phyloP scores from a whole-genome alignment of 176 grass and related monocot species.

The Oryza glumipatula region DNA sequence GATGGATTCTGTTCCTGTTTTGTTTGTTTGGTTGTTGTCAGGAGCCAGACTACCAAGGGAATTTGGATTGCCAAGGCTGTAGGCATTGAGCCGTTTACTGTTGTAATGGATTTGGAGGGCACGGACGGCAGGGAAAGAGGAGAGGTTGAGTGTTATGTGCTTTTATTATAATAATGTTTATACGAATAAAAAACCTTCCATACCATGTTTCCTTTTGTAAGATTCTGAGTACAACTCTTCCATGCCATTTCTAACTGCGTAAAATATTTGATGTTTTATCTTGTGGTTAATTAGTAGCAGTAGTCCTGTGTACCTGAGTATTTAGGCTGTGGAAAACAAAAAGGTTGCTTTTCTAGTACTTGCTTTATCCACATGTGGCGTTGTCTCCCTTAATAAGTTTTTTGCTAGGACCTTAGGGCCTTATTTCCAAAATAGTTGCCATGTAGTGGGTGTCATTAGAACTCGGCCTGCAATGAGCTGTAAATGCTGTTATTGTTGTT shows the following conservation, averaged over 20 bases:
- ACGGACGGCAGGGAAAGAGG: conserved; percentile 87
- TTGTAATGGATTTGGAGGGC: conserved; percentile 89
- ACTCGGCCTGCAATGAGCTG: background rate
- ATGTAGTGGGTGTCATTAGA: conserved; percentile 8
- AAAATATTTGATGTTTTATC: background rate
- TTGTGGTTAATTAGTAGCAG: background rate
- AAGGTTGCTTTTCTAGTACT: conserved; percentile 4
- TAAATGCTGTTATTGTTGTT: background rate
- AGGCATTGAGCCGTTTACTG: conserved; percentile 71
- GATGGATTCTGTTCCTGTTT: background rate
- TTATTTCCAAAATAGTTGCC: background rate
- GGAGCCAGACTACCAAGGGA: conserved; percentile 88
- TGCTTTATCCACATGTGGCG: conserved; percentile 34
- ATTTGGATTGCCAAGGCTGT: conserved; percentile 81
- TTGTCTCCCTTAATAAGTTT: conserved; percentile 24
- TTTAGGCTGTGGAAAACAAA: background rate
- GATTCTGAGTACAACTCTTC: background rate
- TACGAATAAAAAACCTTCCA: conserved; percentile 1
- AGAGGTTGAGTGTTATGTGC: conserved; percentile 56
- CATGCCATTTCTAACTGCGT: background rate
- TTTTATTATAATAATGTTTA: background rate
- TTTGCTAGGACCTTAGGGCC: conserved; percentile 15
- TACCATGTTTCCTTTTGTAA: background rate
- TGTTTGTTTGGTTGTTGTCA: conserved; percentile 18
- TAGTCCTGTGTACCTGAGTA: background rate